Evolutionary conservation across 2,329 filamentous ascomycete species (phyloP).

Genomic region (Arachnopeziza araneosa): DNA sequence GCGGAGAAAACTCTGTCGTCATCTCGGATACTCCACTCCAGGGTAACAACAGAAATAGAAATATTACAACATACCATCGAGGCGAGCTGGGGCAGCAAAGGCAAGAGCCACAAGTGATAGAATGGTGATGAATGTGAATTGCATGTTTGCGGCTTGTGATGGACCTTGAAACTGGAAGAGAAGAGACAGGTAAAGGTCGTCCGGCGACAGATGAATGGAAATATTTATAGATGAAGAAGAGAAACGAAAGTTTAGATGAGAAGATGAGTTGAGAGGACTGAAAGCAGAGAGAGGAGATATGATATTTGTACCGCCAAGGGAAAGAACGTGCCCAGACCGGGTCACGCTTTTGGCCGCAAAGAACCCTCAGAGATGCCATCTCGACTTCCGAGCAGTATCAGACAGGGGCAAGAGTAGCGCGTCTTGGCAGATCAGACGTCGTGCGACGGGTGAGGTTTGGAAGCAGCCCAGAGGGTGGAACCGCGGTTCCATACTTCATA

Average conservation of each 20-base stretch:
- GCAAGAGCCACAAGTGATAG: conserved; percentile 25
- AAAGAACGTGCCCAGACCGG: background rate
- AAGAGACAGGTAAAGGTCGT: conserved; percentile 11
- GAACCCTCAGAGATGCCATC: background rate
- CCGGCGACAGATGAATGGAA: conserved; percentile 24
- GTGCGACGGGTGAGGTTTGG: conserved; percentile 18
- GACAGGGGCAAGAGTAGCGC: conserved; percentile 8
- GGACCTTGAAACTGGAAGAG: conserved; percentile 7
- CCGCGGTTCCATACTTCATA: background rate
- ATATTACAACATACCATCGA: conserved; percentile 17
- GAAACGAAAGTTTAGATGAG: conserved; percentile 13
- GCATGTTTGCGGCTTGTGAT: conserved; percentile 22
- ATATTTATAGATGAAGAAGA: conserved; percentile 12
- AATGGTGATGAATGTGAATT: conserved; percentile 26
- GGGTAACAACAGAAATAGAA: background rate
- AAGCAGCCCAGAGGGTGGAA: conserved; percentile 4
- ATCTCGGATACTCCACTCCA: background rate
- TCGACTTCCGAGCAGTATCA: conserved; percentile 11
- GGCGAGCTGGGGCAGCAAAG: conserved; percentile 18
- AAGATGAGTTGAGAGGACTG: background rate
- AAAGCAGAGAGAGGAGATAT: conserved; percentile 4
- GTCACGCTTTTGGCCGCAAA: background rate
- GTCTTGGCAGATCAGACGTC: conserved; percentile 16
- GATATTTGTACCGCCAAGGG: conserved; percentile 22
- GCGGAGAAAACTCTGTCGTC: background rate